Evolutionary conservation across 2,329 filamentous ascomycete genomes (phyloP).

Genomic region (Aspergillus latus): DNA sequence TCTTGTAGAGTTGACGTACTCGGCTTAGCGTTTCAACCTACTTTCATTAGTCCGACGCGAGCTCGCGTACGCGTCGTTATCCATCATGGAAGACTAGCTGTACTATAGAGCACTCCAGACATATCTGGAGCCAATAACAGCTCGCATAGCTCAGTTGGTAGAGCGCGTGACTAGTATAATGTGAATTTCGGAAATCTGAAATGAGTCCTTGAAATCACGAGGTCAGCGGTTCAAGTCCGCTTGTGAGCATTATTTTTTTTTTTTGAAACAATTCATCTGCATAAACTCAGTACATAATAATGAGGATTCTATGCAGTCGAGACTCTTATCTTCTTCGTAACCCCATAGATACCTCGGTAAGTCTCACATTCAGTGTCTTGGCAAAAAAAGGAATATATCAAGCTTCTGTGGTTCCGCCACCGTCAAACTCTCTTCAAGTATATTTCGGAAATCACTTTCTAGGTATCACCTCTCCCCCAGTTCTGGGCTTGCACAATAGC

Average conservation of each 20-base stretch:
- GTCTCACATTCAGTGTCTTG: no score
- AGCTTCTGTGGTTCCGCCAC: slow-evolving; percentile 4
- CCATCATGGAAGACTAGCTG: no score
- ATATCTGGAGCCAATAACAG: background rate
- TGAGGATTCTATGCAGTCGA: no score
- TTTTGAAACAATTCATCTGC: no score
- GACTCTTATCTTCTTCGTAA: no score
- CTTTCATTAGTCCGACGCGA: background rate
- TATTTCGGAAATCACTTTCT: background rate
- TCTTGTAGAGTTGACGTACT: background rate
- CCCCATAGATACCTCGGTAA: no score
- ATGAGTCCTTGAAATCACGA: background rate
- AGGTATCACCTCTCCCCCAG: background rate
- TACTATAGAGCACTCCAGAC: no score
- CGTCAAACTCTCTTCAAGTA: background rate
- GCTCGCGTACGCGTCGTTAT: background rate
- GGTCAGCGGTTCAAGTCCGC: background rate
- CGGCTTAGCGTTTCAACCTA: background rate
- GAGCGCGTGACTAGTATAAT: background rate
- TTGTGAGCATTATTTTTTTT: background rate
- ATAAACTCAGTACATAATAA: no score
- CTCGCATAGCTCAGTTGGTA: background rate
- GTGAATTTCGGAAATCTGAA: background rate
- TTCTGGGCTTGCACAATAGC: background rate
- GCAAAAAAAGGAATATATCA: no score